Conservation (phyloP, 176 grass and related monocot genomes). For the Luzula sylvatica region DNA sequence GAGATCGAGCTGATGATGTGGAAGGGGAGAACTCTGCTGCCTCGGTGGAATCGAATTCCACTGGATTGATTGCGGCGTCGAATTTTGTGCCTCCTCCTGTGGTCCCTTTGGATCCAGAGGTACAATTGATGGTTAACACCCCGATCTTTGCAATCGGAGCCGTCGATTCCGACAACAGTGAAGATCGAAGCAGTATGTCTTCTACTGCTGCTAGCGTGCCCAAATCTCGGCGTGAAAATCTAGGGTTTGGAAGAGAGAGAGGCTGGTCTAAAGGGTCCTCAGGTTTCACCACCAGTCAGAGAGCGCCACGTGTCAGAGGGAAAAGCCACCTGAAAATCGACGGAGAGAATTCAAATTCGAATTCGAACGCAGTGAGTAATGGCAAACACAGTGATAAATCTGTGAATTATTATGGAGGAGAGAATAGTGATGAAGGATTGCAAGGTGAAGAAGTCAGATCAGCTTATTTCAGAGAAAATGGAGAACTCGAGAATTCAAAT, state of each 20-base stretch:
- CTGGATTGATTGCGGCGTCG: slow-evolving; percentile 11
- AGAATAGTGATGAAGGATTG: slow-evolving; percentile 29
- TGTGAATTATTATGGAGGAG: slow-evolving; percentile 12
- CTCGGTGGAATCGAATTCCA: slow-evolving; percentile 42
- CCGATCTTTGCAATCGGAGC: slow-evolving; percentile 51
- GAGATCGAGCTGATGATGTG: neutral
- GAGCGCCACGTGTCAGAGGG: slow-evolving; percentile 10
- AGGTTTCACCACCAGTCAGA: slow-evolving; percentile 6
- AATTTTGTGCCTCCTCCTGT: slow-evolving; percentile 21
- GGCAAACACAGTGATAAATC: slow-evolving; percentile 25
- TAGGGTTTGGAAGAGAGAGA: slow-evolving; percentile 27
- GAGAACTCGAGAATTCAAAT: slow-evolving; percentile 17
- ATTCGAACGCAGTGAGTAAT: slow-evolving; percentile 30
- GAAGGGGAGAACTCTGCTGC: slow-evolving; percentile 47
- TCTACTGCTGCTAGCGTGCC: slow-evolving; percentile 50
- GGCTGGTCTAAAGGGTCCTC: slow-evolving; percentile 2
- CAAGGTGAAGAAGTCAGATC: slow-evolving; percentile 34
- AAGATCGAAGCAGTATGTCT: slow-evolving; percentile 52
- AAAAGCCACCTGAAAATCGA: slow-evolving; percentile 14
- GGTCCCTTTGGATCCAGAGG: slow-evolving; percentile 20
- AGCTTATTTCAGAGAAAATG: slow-evolving; percentile 24
- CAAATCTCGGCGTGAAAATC: slow-evolving; percentile 14
- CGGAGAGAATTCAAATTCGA: slow-evolving; percentile 30
- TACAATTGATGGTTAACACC: slow-evolving; percentile 26
- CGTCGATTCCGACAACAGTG: slow-evolving; percentile 49